Base-by-base conservation (phyloP, 2,329 filamentous ascomycete species). In the Penicillium rolfsii region DNA sequence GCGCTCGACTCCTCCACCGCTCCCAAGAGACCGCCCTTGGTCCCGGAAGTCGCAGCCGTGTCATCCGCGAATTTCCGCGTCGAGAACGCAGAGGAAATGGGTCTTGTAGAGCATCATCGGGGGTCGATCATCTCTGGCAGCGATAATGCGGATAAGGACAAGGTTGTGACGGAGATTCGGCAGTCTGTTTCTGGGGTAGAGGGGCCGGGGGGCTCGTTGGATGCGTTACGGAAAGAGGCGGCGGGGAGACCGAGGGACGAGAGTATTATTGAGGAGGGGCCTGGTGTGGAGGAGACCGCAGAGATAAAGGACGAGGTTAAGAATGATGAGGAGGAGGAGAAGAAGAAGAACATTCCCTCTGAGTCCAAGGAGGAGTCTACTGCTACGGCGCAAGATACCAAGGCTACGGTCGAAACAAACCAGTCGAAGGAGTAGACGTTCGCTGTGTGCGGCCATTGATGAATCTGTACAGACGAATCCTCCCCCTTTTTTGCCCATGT, bases 81-180 rank as follows among this genome's bases (percentile, higher is more conserved):
- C 55, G 76, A 75, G 59, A 75, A 76, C 58, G 72, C 70, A 43
- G 72, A 74, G 63, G 59, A 65, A 57, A 60, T 77, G 59, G 75
- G 75, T 4, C 63, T 78, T n/a, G 70, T 76, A n/a, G 70, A 70
- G 55, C 76, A 78, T 62, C 76, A 79, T 61, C 76, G 74, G 26
- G 70, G 70, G 0, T 75, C 75, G 7, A 74, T 74, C 35, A 67
- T 78, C 8, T 75, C 75, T 26, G 71, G 70, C 4, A 71, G 72
- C 0, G 73, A 73, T 16, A 64, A 70, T 16, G 73, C 70, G 40
- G 77, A 77, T 57, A 70, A 71, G 33, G 71, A 74, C n/a, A 70
- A 74, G 58, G 67, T 74, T 5, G 71, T 72, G 19, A 67, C 71
- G 45, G 76, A 79, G 58, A 68, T 79, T 41, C 71, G 77, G 11